phyloP scores from a whole-genome alignment of 106 monocot species.

The Apostasia ramifera region DNA sequence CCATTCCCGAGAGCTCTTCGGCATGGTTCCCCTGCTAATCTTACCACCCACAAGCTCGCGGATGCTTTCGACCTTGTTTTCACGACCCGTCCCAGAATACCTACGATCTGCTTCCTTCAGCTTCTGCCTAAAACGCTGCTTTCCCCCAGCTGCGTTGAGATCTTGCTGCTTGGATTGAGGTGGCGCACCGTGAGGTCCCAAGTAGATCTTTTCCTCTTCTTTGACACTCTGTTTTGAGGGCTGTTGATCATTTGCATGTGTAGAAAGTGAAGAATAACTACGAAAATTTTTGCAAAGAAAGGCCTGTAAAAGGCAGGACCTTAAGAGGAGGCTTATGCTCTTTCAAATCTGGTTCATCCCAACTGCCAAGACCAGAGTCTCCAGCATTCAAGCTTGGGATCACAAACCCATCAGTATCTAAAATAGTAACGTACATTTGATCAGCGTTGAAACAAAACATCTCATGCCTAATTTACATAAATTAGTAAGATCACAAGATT shows the following conservation, averaged over 20 bases:
- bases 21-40: background rate
- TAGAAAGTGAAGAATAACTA: background rate
- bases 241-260: background rate
- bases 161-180: conserved; percentile 60
- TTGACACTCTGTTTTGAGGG: conserved; percentile 25
- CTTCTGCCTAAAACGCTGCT: conserved; percentile 53
- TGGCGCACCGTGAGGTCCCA: conserved; percentile 87
- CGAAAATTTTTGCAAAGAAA: background rate
- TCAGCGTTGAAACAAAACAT: background rate
- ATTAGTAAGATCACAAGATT: too few relatives aligned
- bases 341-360: conserved; percentile 24
- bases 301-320: conserved; percentile 8
- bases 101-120: conserved; percentile 67
- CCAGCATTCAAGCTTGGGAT: conserved; percentile 57
- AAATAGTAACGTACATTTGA: background rate
- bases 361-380: conserved; percentile 26
- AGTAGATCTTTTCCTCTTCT: conserved; percentile 63
- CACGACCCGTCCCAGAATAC: conserved; percentile 26
- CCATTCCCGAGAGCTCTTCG: conserved; percentile 59
- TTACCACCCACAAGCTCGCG: conserved; percentile 44
- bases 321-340: conserved; percentile 43
- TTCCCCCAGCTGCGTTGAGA: conserved; percentile 19
- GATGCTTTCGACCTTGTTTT: conserved; percentile 52
- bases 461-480: too few relatives aligned
- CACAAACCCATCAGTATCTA: conserved; percentile 83